phyloP scores from a whole-genome alignment of 2,329 filamentous ascomycete species.

The Colletotrichum chlorophyti region DNA sequence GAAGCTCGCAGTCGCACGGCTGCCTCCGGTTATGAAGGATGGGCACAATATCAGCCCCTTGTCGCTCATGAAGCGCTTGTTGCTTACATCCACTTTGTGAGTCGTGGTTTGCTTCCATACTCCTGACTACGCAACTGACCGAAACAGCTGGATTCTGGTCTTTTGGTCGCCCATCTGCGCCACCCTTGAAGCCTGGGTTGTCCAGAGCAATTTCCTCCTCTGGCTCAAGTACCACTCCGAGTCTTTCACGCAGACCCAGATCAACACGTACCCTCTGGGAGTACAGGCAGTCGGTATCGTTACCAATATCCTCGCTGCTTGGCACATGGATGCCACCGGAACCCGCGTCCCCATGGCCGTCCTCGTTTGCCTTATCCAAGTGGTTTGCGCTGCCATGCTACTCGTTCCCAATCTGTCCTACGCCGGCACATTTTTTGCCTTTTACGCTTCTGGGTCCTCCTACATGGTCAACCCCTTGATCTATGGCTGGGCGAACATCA shows the following conservation, averaged over 20 bases:
- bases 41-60: conserved; percentile 33
- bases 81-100: conserved; percentile 31
- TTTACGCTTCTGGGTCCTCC: conserved; percentile 45
- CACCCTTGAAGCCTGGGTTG: conserved; percentile 41
- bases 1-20: conserved; percentile 46
- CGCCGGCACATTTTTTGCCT: conserved; percentile 37
- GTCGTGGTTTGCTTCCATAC: conserved; percentile 18
- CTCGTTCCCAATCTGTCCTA: conserved; percentile 38
- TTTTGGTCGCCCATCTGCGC: conserved; percentile 42
- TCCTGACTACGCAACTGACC: neutral
- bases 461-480: conserved; percentile 47
- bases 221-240: conserved; percentile 36
- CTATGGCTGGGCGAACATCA: conserved; percentile 48
- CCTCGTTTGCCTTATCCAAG: conserved; percentile 39
- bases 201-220: conserved; percentile 36
- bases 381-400: conserved; percentile 41
- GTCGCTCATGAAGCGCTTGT: conserved; percentile 33
- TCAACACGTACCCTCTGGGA: conserved; percentile 46
- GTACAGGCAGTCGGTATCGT: conserved; percentile 42
- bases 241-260: conserved; percentile 38
- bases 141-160: conserved; percentile 36
- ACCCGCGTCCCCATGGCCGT: conserved; percentile 41
- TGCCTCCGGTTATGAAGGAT: conserved; percentile 36
- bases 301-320: conserved; percentile 41
- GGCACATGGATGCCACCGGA: conserved; percentile 44